Conservation (phyloP, 2,329 filamentous ascomycete species). For the Talaromyces sp. region DNA sequence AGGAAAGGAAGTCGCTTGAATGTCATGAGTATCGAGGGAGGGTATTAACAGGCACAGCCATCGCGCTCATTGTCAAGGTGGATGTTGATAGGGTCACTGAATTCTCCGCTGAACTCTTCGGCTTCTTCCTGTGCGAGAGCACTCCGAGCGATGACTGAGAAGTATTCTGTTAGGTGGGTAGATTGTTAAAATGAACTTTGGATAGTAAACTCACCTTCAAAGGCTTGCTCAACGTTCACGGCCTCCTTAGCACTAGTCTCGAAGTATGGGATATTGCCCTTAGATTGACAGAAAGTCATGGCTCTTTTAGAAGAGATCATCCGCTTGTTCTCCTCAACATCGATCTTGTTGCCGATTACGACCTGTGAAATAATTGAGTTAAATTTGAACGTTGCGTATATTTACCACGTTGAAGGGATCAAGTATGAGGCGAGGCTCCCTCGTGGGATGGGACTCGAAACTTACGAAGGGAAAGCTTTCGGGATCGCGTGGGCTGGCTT, state of each 20-base stretch:
- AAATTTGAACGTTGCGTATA: constrained; percentile 1
- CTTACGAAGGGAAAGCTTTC: constrained; percentile 96
- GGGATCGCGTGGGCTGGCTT: constrained; percentile 92
- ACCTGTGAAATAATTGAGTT: constrained; percentile 58
- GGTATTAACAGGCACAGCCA: constrained; percentile 81
- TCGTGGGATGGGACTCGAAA: constrained; percentile 17
- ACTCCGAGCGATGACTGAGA: constrained; percentile 87
- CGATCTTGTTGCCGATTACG: constrained; percentile 98
- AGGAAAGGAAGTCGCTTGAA: constrained; percentile 28
- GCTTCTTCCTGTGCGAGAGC: constrained; percentile 96
- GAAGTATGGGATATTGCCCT: constrained; percentile 97
- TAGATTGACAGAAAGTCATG: constrained; percentile 96
- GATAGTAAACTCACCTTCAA: constrained; percentile 60
- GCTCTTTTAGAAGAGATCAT: constrained; percentile 96
- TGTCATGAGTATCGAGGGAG: constrained; percentile 26
- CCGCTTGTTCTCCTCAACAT: constrained; percentile 96
- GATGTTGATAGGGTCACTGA: constrained; percentile 97
- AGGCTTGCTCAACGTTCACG: constrained; percentile 92
- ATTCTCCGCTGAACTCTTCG: constrained; percentile 96
- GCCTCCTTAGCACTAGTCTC: constrained; percentile 99
- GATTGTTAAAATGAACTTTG: background rate
- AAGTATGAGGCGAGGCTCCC: background rate
- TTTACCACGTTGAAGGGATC: background rate
- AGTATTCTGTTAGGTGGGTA: background rate
- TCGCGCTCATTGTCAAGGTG: constrained; percentile 92